Conservation (phyloP, 2,329 filamentous ascomycete genomes). For the Hirsutella minnesotensis region DNA sequence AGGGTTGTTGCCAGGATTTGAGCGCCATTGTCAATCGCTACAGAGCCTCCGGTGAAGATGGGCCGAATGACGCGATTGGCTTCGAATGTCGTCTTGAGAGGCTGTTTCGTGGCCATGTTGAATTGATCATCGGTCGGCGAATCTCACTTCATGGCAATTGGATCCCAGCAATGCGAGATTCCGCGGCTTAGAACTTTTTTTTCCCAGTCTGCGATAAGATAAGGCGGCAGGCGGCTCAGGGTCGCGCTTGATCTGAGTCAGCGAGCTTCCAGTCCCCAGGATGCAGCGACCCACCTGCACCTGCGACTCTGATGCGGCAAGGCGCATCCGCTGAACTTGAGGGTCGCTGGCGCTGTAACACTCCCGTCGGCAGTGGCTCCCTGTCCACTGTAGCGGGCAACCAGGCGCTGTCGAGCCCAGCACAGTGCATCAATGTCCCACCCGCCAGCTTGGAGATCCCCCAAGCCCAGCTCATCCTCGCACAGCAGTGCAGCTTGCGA, state of each 20-base stretch:
- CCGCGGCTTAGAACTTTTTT: conserved; percentile 1
- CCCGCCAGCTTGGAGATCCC: too few relatives aligned
- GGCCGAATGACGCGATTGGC: conserved; percentile 73
- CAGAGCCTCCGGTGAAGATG: conserved; percentile 84
- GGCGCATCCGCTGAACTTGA: too few relatives aligned
- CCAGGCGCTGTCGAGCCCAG: too few relatives aligned
- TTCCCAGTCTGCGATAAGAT: conserved; percentile 3
- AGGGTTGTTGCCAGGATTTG: conserved; percentile 76
- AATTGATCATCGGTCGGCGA: background rate
- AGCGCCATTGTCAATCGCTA: conserved; percentile 71
- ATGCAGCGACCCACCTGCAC: too few relatives aligned
- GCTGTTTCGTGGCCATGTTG: conserved; percentile 46
- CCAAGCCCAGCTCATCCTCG: too few relatives aligned
- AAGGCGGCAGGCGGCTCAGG: background rate
- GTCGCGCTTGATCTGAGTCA: conserved; percentile 2
- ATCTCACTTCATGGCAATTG: background rate
- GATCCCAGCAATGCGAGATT: background rate
- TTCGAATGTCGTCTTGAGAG: conserved; percentile 81
- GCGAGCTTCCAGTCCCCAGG: too few relatives aligned
- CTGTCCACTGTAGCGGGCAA: too few relatives aligned
- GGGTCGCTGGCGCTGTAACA: too few relatives aligned
- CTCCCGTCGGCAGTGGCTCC: too few relatives aligned
- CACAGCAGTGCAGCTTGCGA: background rate
- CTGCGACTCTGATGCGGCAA: too few relatives aligned
- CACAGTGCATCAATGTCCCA: too few relatives aligned